Evolutionary conservation across 768 basidiomycete genomes (phyloP).

Genomic region (Exidia glandulosa): DNA sequence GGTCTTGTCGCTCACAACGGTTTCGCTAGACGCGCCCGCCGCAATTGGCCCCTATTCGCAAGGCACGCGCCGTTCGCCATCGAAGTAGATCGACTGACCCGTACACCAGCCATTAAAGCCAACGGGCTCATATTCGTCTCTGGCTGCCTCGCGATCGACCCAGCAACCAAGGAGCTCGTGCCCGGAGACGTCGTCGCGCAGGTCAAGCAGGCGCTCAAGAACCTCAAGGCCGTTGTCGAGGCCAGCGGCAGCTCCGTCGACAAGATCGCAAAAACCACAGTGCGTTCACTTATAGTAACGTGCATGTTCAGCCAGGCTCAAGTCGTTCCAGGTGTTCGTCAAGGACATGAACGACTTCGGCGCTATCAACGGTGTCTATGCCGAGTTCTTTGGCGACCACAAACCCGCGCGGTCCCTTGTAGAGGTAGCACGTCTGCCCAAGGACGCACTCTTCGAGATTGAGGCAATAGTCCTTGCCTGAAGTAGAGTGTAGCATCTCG

Average conservation of each 20-base stretch:
- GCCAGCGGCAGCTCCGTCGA: conserved; percentile 68
- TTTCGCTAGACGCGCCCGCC: conserved; percentile 36
- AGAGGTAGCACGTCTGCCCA: conserved; percentile 80
- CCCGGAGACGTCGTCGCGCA: conserved; percentile 60
- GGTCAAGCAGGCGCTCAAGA: conserved; percentile 74
- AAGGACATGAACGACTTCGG: conserved; percentile 88
- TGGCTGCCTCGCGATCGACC: conserved; percentile 79
- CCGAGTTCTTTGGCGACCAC: conserved; percentile 75
- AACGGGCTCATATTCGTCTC: conserved; percentile 83
- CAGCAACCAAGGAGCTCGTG: conserved; percentile 58
- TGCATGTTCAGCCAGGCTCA: too few relatives aligned
- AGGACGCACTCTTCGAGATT: conserved; percentile 85
- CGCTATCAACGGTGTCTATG: conserved; percentile 72
- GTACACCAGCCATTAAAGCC: conserved; percentile 76
- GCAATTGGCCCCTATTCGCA: conserved; percentile 50
- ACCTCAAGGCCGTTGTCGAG: conserved; percentile 73
- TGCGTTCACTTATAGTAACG: conserved; percentile 26
- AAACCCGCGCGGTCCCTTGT: conserved; percentile 91
- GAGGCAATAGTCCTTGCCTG: conserved; percentile 61
- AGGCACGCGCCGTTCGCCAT: conserved; percentile 3
- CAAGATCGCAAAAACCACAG: conserved; percentile 87
- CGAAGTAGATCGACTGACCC: conserved; percentile 31
- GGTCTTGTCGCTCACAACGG: neutral
- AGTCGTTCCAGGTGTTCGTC: conserved; percentile 64
- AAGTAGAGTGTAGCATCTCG: too few relatives aligned